phyloP scores from a whole-genome alignment of 2,329 filamentous ascomycete species.

The Penicillium palitans region DNA sequence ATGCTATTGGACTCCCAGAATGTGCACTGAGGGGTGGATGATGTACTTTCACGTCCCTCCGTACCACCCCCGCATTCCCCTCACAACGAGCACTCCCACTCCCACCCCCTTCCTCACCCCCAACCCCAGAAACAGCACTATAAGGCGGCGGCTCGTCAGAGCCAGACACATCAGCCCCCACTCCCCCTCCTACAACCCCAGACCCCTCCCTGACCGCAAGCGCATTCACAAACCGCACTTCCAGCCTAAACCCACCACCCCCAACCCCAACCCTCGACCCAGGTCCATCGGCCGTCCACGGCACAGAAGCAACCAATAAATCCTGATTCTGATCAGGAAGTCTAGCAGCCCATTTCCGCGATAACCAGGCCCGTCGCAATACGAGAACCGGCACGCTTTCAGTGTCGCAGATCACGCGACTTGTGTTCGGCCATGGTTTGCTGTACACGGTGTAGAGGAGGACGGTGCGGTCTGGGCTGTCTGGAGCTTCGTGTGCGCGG shows the following conservation, averaged over 20 bases:
- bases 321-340: neutral
- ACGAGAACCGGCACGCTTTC: conserved; percentile 16
- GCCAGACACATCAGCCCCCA: too few relatives aligned
- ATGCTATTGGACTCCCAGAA: neutral
- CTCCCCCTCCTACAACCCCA: too few relatives aligned
- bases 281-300: neutral
- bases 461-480: conserved; percentile 15
- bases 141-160: conserved; percentile 15
- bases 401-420: conserved; percentile 19
- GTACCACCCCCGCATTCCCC: neutral
- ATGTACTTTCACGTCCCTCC: neutral
- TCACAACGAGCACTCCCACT: neutral
- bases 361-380: conserved; percentile 17
- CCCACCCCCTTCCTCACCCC: neutral
- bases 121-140: conserved; percentile 5
- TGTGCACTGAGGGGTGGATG: neutral
- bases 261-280: conserved; percentile 5
- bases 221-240: conserved; percentile 21
- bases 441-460: conserved; percentile 21
- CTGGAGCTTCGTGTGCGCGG: conserved; percentile 18
- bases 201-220: neutral
- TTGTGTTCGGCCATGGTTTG: conserved; percentile 21
- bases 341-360: neutral
- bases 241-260: conserved; percentile 2
- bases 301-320: neutral